Percentiles rank a stretch among this genome's conserved stretches.
phyloP scores from a whole-genome alignment of 2,329 filamentous ascomycete genomes.

The Exophiala alcalophila region DNA sequence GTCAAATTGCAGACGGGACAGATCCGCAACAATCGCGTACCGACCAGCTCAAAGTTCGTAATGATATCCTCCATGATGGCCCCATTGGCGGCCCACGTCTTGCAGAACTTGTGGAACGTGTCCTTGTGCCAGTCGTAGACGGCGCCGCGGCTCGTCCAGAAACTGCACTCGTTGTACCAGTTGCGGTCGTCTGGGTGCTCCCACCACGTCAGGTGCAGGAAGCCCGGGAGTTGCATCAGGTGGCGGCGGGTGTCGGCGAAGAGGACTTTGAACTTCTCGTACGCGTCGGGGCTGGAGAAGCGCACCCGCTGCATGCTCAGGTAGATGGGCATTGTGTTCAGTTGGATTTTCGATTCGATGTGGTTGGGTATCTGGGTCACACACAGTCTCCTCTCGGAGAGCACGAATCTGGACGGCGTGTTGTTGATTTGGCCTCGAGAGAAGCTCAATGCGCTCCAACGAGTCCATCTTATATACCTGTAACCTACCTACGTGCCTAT shows the following conservation, averaged over 20 bases:
- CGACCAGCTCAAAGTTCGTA: constrained; percentile 24
- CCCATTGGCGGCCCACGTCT: constrained; percentile 22
- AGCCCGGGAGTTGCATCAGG: constrained; percentile 18
- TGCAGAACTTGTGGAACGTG: constrained; percentile 23
- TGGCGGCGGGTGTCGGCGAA: constrained; percentile 21
- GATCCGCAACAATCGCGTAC: constrained; percentile 17
- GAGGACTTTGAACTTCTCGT: constrained; percentile 24
- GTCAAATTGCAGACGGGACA: constrained; percentile 18
- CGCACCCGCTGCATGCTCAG: constrained; percentile 21
- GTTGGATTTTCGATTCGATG: no score
- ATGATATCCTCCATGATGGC: constrained; percentile 23
- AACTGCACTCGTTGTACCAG: constrained; percentile 25
- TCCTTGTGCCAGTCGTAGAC: constrained; percentile 24
- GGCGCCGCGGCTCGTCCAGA: constrained; percentile 23
- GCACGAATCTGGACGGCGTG: no score
- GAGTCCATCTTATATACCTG: no score
- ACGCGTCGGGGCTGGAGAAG: constrained; percentile 21
- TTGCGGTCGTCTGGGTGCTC: constrained; percentile 22
- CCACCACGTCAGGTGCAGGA: constrained; percentile 24
- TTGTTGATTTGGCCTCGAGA: no score
- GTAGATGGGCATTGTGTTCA: constrained; percentile 22
- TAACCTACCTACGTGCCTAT: no score
- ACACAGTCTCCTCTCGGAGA: no score
- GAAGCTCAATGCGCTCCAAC: no score
- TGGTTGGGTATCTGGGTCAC: no score